Evolutionary conservation across 768 basidiomycete genomes (phyloP), one percentile per base, ranked within the genome.

Genomic region (Rhodotorula graminis): DNA sequence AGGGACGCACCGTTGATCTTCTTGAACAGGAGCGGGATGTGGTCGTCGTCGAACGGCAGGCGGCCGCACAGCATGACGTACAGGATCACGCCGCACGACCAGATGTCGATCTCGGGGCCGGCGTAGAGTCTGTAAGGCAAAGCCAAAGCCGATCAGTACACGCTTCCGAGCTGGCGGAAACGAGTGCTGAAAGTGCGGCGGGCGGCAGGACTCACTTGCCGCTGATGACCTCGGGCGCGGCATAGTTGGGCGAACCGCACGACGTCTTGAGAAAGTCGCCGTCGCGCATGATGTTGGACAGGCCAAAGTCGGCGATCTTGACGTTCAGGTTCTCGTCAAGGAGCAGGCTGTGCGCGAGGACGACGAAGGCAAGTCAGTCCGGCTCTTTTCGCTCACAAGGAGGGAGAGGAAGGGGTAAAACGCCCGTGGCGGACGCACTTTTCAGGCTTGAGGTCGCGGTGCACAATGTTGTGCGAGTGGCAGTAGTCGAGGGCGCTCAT

Each of bases 251-350:
- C 80, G 92, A 93, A 2, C 96, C 95, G 81, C 96, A 99, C 76
- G 92, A 94, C 16, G 96, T 99, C 78, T 93, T 92, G 68, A 99
- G 84, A 81, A 97, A 98, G 79, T 93, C 92, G 2, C 95, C 96
- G 77, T 98, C 95, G 78, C 88, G 89, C 83, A 97, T 94, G 80
- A 94, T 90, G 80, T 94, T 97, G 6, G 91, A 91, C 65, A 99
- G 84, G 4, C 96, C 96, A 80, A 98, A 99, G 84, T 99, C 96
- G n/a, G 93, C 94, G 73, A 99, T 97, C 83, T 99, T 99, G 82
- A 98, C 83, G 73, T 84, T 84, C 40, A 82, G 77, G 66, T 82
- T 78, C 40, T 82, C 81, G 81, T 92, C 90, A 12, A 92, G 85
- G 25, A 93, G 86, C 21, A 94, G 88, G 78, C 78, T 77, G 72